Conservation (phyloP, 768 basidiomycete species). For the Leucogyrophana mollusca region DNA sequence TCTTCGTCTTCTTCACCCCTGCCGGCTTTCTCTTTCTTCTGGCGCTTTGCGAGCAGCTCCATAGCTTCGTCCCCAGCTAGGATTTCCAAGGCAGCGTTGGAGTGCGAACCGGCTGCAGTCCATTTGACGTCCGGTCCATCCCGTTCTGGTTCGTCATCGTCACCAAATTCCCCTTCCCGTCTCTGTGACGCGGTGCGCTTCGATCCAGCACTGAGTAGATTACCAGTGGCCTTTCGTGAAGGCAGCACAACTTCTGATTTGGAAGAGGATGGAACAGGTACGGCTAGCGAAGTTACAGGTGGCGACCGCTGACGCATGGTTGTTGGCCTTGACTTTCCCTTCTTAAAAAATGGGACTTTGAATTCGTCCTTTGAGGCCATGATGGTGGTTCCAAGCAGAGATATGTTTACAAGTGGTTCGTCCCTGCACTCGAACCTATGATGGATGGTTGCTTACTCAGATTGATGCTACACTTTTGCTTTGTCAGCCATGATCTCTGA, state of each 20-base stretch:
- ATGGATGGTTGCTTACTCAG: too few species aligned
- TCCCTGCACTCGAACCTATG: too few species aligned
- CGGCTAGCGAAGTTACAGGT: constrained; percentile 25
- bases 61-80: constrained; percentile 82
- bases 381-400: constrained; percentile 5
- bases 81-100: constrained; percentile 70
- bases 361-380: constrained; percentile 36
- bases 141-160: constrained; percentile 52
- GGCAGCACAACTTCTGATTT: constrained; percentile 80
- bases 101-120: constrained; percentile 75
- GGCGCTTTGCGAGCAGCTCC: constrained; percentile 70
- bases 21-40: constrained; percentile 52
- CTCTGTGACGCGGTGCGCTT: constrained; percentile 58
- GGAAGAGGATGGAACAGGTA: constrained; percentile 35
- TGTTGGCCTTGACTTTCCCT: constrained; percentile 74
- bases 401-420: neutral
- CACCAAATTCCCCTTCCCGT: constrained; percentile 43
- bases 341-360: constrained; percentile 88
- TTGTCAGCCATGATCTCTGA: too few species aligned
- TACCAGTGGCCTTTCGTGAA: constrained; percentile 60
- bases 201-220: constrained; percentile 76
- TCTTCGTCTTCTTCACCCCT: constrained; percentile 51
- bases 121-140: constrained; percentile 69
- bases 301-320: constrained; percentile 78
- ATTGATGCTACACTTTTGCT: too few species aligned